Evolutionary conservation across 164 flowering plant genomes (phyloP), one percentile per base, ranked within the genome.

Genomic region (Berberis vulgaris): DNA sequence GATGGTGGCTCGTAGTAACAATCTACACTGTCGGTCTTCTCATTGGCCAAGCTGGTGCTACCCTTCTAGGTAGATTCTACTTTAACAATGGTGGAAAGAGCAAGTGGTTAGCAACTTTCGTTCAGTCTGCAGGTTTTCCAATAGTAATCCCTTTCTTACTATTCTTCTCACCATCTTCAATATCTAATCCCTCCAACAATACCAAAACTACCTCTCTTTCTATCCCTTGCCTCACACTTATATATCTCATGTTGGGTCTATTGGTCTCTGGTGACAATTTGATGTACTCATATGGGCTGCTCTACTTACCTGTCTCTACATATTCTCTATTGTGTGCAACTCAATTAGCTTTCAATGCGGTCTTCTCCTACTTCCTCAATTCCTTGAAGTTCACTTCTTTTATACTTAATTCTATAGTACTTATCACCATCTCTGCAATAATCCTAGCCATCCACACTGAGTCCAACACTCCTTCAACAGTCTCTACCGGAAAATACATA

Each of bases 21-120:
- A 38, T 71, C 40, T 73, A 80, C 70, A 76, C 72, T 45, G 5
- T 54, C 0, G 70, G 76, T 52, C 67, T 77, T 45, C 45, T 78
- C 5, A 59, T 56, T 60, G 84, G 84, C 26, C 81, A 80, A 67
- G 50, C 77, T 38, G 75, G 61, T n/a, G 77, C 81, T 2, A 69
- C 72, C n/a, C 67, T 80, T 42, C 61, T 80, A 47, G 81, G 81
- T 6, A 67, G 76, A 62, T 72, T 71, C n/a, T 80, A 80, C 59
- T 80, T 71, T 45, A 74, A 76, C 44, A 54, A 80, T 13, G 84
- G 84, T 13, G 84, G 84, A 38, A 80, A 74, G 53, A 78, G 84
- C 55, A 80, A 60, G 71, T 80, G 84, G 84, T 60, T 80, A 78
- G 81, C 80, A 5, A 76, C 84, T 6, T 47, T 80, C 3, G 80